Conservation (phyloP, 768 basidiomycete genomes). For the Rhodotorula taiwanensis region DNA sequence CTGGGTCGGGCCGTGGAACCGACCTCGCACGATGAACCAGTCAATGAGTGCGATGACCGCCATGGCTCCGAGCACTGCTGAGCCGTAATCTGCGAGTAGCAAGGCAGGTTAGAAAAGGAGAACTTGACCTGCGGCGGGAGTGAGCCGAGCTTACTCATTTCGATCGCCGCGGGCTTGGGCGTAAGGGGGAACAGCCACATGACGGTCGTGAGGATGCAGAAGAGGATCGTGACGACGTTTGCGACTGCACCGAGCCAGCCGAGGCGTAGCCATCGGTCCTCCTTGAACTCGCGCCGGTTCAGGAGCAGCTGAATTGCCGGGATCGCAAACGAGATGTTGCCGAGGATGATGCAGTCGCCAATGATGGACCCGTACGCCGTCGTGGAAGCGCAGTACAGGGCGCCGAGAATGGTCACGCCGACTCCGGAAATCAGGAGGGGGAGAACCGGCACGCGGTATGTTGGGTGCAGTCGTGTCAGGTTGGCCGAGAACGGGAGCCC, state of each 20-base stretch:
- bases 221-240: background rate
- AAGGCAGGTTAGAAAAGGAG: too few relatives aligned
- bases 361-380: constrained; percentile 6
- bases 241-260: background rate
- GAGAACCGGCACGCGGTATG: background rate
- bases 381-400: background rate
- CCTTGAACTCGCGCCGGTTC: background rate
- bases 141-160: too few relatives aligned
- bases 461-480: background rate
- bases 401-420: constrained; percentile 6
- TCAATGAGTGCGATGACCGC: too few relatives aligned
- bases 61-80: too few relatives aligned
- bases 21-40: too few relatives aligned
- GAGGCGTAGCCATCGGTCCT: background rate
- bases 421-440: background rate
- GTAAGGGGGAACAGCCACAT: constrained; percentile 5
- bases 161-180: background rate
- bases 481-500: background rate
- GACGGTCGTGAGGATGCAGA: constrained; percentile 1
- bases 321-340: constrained; percentile 3
- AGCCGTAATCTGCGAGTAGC: too few relatives aligned
- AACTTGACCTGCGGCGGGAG: too few relatives aligned
- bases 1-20: too few relatives aligned
- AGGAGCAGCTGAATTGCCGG: background rate
- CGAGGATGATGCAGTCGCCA: constrained; percentile 4